Percentiles rank a stretch among this genome's conserved stretches.
phyloP scores from a whole-genome alignment of 306 rosid genomes.

The Acacia melanoxylon region DNA sequence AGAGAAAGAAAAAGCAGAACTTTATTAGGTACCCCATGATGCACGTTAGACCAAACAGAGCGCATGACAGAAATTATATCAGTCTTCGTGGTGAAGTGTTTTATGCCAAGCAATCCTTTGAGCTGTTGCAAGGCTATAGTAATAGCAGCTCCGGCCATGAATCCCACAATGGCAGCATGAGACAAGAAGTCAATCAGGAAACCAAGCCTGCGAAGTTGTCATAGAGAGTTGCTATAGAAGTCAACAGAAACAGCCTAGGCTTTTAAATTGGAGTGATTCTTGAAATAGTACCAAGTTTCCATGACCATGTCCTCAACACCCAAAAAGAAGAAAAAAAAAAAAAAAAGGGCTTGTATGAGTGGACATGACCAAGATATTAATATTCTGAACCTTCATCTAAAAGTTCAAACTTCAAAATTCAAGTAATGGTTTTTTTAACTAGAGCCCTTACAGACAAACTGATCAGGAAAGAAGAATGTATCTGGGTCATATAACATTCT shows the following conservation, averaged over 20 bases:
- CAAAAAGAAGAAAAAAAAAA: too few relatives aligned
- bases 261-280: too few relatives aligned
- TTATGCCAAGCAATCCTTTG: conserved; percentile 77
- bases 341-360: background rate
- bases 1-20: conserved; percentile 9
- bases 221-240: background rate
- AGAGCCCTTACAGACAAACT: background rate
- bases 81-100: conserved; percentile 61
- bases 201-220: conserved; percentile 60
- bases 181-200: conserved; percentile 86
- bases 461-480: conserved; percentile 3
- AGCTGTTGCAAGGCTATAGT: conserved; percentile 89
- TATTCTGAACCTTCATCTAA: background rate
- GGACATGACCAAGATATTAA: background rate
- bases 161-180: conserved; percentile 89
- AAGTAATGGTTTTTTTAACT: background rate
- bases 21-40: conserved; percentile 67
- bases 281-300: too few relatives aligned
- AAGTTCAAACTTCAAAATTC: background rate
- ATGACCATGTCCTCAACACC: too few relatives aligned
- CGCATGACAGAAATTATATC: conserved; percentile 72
- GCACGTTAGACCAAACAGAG: conserved; percentile 52
- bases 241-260: background rate
- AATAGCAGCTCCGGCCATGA: conserved; percentile 91
- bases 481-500: background rate